phyloP scores from a whole-genome alignment of 106 monocot species.

The Xerophyta viscosa region DNA sequence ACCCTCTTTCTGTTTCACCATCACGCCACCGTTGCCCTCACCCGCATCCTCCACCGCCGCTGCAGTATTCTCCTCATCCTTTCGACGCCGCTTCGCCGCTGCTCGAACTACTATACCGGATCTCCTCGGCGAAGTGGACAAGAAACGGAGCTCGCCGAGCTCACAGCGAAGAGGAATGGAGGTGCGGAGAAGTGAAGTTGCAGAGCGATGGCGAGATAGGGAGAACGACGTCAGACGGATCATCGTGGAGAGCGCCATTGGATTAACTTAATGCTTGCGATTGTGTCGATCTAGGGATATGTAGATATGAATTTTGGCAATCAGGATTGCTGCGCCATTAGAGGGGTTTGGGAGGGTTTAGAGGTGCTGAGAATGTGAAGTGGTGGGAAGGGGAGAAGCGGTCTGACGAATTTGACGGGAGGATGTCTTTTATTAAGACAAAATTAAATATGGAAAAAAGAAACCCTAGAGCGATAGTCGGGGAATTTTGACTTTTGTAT shows the following conservation, averaged over 20 bases:
- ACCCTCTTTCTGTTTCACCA: constrained; percentile 39
- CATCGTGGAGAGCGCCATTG: constrained; percentile 27
- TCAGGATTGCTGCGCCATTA: too few species aligned
- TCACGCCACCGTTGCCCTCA: constrained; percentile 29
- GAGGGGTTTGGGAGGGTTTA: too few species aligned
- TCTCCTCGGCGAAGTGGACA: constrained; percentile 20
- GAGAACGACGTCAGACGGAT: constrained; percentile 47
- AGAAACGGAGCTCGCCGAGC: constrained; percentile 22
- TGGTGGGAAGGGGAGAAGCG: too few species aligned
- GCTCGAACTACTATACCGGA: constrained; percentile 19
- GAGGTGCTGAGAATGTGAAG: too few species aligned
- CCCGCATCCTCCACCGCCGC: constrained; percentile 17
- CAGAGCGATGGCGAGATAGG: constrained; percentile 24
- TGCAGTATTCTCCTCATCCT: constrained; percentile 13
- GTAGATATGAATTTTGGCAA: too few species aligned
- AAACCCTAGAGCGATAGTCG: too few species aligned
- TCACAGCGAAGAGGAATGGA: constrained; percentile 1
- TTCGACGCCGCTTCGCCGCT: constrained; percentile 28
- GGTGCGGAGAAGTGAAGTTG: constrained; percentile 6
- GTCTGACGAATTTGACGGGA: too few species aligned
- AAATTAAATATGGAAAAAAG: too few species aligned
- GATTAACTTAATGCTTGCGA: constrained; percentile 1
- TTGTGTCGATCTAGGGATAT: too few species aligned
- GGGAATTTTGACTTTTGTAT: too few species aligned
- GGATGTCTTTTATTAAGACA: too few species aligned